Evolutionary conservation across 225 moss, liverwort and hornwort species (phyloP), one percentile per base, ranked within the genome.

Genomic region (Marchantia polymorpha): DNA sequence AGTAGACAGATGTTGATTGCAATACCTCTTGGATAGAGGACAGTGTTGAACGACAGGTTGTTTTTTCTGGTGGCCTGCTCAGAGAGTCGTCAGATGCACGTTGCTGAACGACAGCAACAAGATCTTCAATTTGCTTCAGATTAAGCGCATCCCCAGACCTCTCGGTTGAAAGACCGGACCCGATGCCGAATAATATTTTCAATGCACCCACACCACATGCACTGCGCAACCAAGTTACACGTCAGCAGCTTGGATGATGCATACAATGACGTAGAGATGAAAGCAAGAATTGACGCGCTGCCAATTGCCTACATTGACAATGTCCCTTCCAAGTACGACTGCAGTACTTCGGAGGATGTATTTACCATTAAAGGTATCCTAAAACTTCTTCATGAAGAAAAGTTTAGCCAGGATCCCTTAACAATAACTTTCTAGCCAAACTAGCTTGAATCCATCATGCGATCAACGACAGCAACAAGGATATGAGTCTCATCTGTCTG

Each of bases 111-210:
- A 73, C 78, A 73, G 79, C 83, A 69, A 84, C 75, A 70, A 91
- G 85, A 68, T 80, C 77, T 22, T 83, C 55, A 60, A 92, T 69
- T 47, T 86, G 75, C 80, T 87, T 87, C 84, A 92, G 54, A 69
- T 83, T 91, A 77, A 79, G 86, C 79, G 86, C 88, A n/a, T 72
- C 82, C 61, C 12, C 49, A 65, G 75, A 79, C 1, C 46, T 64
- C 51, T 87, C 89, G 56, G 73, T 77, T 65, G 67, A 31, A 71
- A 79, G 79, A 30, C 83, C 84, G 58, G 74, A 68, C 55, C 81
- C 86, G 12, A 92, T 65, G 83, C 96, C 94, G 83, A 94, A 93
- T n/a, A 96, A 74, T 70, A 84, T 83, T 76, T 84, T 91, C 85
- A 94, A 85, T 51, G 94, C 91, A 83, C 83, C 79, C 68, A 89